Conservation (phyloP, 345 rosid species). For the Gynandropsis gynandra region DNA sequence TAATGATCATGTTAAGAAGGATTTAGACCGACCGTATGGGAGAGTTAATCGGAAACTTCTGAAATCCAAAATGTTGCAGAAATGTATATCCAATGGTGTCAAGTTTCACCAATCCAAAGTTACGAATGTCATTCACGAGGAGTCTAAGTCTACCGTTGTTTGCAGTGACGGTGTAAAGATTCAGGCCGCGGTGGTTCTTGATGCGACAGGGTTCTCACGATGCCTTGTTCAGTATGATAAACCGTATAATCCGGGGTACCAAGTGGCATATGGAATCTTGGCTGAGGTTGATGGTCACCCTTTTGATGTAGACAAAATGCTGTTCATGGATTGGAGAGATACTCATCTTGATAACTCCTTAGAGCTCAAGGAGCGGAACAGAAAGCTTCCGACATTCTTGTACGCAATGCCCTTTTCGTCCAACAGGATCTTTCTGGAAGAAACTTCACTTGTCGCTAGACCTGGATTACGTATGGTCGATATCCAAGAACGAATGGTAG, state of each 20-base stretch:
- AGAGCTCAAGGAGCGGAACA: constrained; percentile 52
- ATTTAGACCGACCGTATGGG: constrained; percentile 80
- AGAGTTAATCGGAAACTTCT: constrained; percentile 91
- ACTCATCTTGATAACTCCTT: constrained; percentile 45
- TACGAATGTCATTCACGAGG: constrained; percentile 76
- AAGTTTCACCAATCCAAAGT: constrained; percentile 91
- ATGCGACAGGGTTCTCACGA: constrained; percentile 95
- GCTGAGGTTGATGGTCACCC: constrained; percentile 97
- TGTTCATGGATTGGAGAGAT: constrained; percentile 99
- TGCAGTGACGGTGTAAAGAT: constrained; percentile 81
- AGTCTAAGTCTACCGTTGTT: constrained; percentile 63
- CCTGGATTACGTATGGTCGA: constrained; percentile 80
- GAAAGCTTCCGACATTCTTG: constrained; percentile 74
- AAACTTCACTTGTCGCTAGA: constrained; percentile 87
- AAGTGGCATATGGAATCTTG: constrained; percentile 86
- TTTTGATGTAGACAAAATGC: constrained; percentile 85
- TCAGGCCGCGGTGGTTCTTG: constrained; percentile 82
- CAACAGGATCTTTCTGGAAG: constrained; percentile 76
- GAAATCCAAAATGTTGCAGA: constrained; percentile 87
- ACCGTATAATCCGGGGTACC: constrained; percentile 95
- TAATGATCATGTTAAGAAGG: constrained; percentile 48
- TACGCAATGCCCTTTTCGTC: constrained; percentile 95
- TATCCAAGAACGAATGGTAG: constrained; percentile 91
- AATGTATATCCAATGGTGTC: constrained; percentile 77
- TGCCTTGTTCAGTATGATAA: constrained; percentile 92